A percentile compares a stretch with the other conserved stretches of the same genome.
These are phyloP conservation scores for Fusarium sp. DNA, from an alignment of 2,329 filamentous ascomycete genomes.

Conservation along the genomic window DNA sequence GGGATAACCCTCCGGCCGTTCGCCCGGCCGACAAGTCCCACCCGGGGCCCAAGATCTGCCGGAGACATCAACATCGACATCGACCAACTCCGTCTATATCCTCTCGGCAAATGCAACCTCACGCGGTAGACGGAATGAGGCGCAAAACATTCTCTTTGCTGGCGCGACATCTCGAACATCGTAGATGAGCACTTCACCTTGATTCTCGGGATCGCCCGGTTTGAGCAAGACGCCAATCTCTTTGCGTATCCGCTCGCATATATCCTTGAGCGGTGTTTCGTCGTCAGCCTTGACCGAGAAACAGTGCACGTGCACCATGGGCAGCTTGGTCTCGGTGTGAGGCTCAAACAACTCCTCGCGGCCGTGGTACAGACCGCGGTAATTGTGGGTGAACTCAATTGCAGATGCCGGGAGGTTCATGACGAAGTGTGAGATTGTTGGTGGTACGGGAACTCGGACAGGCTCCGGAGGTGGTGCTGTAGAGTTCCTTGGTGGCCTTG, in stretches of 20 bases:
- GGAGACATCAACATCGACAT: conserved; percentile 12
- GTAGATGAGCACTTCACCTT: conserved; percentile 66
- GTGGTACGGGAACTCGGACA: conserved; percentile 68
- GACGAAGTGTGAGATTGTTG: conserved; percentile 89
- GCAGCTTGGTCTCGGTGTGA: conserved; percentile 70
- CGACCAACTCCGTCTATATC: conserved; percentile 25
- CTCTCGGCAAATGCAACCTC: conserved; percentile 80
- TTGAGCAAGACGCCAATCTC: conserved; percentile 55
- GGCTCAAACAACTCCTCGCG: conserved; percentile 74
- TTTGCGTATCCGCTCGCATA: conserved; percentile 54
- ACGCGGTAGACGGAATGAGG: conserved; percentile 84
- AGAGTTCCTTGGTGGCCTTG: conserved; percentile 53
- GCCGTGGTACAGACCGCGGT: conserved; percentile 80
- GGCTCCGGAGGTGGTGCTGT: conserved; percentile 52
- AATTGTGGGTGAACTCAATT: conserved; percentile 78
- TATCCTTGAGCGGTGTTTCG: conserved; percentile 69
- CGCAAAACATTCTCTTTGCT: conserved; percentile 96
- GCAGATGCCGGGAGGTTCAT: conserved; percentile 97
- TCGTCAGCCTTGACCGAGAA: conserved; percentile 87
- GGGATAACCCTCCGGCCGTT: conserved; percentile 22
- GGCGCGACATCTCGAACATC: conserved; percentile 90
- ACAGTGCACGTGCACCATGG: conserved; percentile 93
- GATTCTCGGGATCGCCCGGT: conserved; percentile 58
- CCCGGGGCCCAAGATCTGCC: conserved; percentile 27
- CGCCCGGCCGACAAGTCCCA: conserved; percentile 15